Evolutionary conservation across 192 early-diverging fungal species (phyloP).

Genomic region (Dispira simplex): DNA sequence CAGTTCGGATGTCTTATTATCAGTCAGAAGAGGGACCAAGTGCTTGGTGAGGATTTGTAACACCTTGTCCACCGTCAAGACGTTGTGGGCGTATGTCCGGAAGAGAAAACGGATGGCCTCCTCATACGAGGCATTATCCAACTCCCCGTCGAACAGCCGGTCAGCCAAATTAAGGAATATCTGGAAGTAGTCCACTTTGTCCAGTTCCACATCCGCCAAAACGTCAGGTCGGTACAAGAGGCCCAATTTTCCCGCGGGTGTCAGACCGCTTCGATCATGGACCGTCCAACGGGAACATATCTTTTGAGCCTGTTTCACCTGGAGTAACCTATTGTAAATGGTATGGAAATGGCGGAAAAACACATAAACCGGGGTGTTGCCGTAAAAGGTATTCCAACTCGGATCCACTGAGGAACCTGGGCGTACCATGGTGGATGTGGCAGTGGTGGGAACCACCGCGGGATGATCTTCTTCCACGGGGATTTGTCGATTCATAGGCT

Average conservation of each 20-base stretch:
- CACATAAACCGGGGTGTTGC: slow-evolving; percentile 71
- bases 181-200: slow-evolving; percentile 56
- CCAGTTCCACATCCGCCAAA: slow-evolving; percentile 39
- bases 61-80: slow-evolving; percentile 85
- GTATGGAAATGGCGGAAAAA: slow-evolving; percentile 81
- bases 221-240: slow-evolving; percentile 28
- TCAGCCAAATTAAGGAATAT: slow-evolving; percentile 58
- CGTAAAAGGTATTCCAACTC: slow-evolving; percentile 46
- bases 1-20: slow-evolving; percentile 43
- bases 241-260: slow-evolving; percentile 26
- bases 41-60: slow-evolving; percentile 69
- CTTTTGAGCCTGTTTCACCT: slow-evolving; percentile 57
- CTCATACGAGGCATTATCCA: slow-evolving; percentile 73
- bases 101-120: slow-evolving; percentile 75
- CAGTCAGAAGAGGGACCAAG: slow-evolving; percentile 47
- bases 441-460: too few species aligned
- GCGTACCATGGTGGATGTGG: too few species aligned
- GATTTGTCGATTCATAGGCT: background rate
- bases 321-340: slow-evolving; percentile 65
- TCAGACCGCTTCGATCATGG: slow-evolving; percentile 20
- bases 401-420: background rate
- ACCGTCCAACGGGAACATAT: slow-evolving; percentile 26
- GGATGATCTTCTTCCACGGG: too few species aligned
- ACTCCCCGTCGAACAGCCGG: slow-evolving; percentile 63
- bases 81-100: slow-evolving; percentile 73